Base-by-base conservation (phyloP, 2,329 filamentous ascomycete species). In the Coleophoma cylindrospora region DNA sequence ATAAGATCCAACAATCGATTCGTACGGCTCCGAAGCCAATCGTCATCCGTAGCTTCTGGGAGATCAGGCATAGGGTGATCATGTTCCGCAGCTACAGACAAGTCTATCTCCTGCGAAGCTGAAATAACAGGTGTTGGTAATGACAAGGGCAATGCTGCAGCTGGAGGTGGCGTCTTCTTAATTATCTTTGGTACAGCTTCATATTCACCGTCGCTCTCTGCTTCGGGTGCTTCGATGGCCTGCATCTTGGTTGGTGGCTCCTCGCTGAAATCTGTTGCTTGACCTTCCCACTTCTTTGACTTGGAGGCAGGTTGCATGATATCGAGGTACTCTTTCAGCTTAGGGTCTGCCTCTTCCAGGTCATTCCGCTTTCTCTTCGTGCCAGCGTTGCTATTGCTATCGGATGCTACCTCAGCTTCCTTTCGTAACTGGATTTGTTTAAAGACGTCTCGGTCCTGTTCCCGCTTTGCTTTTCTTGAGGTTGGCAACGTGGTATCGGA, bases 1-100 rank as follows among this genome's bases (percentile, higher is more conserved):
- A 91, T 76, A 27, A 97, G 74, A 66, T 92, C 94, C 46, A 96
- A 76, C 45, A 95, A 73, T 61, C 92, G 81, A 69, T 86, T 96
- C 13, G 91, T 97, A 59, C 88, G 83, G 55, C 88, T 92, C 51
- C 92, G 84, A 59, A 96, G 75, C 94, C 94, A 99, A 68, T 97
- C 91, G 53, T 86, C 83, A 19, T 84, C 75, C 46, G 73, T 72
- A 43, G 70, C 65, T 33, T 49, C 50, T 10, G 46, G 45, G 37
- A 53, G 62, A 19, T 58, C 47, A 56, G 57, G 43, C 59, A 22
- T 55, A 22, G 60, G 57, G 40, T 61, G 55, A 47, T 63, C 58
- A 49, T 57, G 55, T n/a, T 44, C 36, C 14, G 11, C 12, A 15
- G 33, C 14, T 9, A 40, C 44, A 19, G 46, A 14, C 41, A 54